These are phyloP conservation scores for Geotrichum candidum DNA, from an alignment of 1,139 yeast species.

Conservation along the genomic window DNA sequence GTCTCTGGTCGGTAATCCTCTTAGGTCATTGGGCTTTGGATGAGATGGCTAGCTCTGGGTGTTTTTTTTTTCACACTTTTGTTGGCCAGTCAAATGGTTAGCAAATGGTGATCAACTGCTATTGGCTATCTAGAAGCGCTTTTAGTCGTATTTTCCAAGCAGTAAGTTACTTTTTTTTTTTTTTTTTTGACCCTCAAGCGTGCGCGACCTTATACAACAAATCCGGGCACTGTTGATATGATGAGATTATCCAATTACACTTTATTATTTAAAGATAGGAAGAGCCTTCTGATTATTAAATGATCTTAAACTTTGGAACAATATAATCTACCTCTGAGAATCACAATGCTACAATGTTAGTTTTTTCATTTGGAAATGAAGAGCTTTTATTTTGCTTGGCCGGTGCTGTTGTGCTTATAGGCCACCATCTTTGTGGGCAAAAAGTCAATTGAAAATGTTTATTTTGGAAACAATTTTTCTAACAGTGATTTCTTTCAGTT, in stretches of 20 bases:
- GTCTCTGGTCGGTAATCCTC: no score
- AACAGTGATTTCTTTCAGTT: no score
- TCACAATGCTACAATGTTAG: not conserved
- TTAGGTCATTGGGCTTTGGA: no score
- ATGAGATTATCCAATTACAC: slow-evolving; percentile 15
- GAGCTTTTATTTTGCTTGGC: no score
- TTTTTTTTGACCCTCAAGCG: not conserved
- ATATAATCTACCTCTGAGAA: slow-evolving; percentile 4
- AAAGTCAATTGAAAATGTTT: no score
- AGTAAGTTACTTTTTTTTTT: not conserved
- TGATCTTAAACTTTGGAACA: slow-evolving; percentile 15
- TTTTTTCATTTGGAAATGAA: not conserved
- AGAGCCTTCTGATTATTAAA: slow-evolving; percentile 18
- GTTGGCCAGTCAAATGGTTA: not conserved
- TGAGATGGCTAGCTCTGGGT: not conserved
- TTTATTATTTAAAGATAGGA: slow-evolving; percentile 18
- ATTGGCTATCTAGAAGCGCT: not conserved
- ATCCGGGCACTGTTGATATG: not conserved
- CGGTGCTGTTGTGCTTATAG: no score
- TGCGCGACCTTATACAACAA: no score
- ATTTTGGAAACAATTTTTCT: no score
- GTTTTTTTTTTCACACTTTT: not conserved
- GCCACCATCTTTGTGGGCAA: no score
- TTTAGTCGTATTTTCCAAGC: not conserved
- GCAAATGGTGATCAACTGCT: not conserved